phyloP scores from a whole-genome alignment of 345 rosid species.

The Syzygium grande region DNA sequence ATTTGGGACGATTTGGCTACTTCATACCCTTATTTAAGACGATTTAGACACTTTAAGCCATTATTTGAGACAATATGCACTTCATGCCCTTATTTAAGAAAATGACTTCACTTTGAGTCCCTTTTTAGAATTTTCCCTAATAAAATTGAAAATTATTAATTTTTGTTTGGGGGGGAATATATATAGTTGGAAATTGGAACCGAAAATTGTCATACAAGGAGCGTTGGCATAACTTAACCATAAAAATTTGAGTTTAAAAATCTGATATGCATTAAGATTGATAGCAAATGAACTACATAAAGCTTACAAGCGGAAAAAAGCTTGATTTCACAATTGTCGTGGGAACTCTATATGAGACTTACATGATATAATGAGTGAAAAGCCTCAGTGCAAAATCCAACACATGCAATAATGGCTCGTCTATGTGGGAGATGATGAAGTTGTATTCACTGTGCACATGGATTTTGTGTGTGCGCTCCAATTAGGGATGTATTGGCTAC shows the following conservation, averaged over 20 bases:
- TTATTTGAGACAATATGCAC: too few relatives aligned
- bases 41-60: too few relatives aligned
- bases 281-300: neutral
- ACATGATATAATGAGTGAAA: neutral
- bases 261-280: neutral
- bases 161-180: neutral
- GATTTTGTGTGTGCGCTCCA: neutral
- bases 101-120: too few relatives aligned
- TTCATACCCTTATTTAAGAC: too few relatives aligned
- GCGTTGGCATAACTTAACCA: neutral
- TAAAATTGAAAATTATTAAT: neutral
- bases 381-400: neutral
- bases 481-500: neutral
- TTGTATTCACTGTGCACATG: neutral
- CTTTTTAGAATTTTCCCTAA: too few relatives aligned
- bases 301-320: neutral
- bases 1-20: too few relatives aligned
- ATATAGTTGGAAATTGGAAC: neutral
- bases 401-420: neutral
- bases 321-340: neutral
- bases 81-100: too few relatives aligned
- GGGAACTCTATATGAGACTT: neutral
- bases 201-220: neutral
- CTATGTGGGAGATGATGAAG: neutral
- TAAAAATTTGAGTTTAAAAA: neutral